Evolutionary conservation across 2,329 filamentous ascomycete species (phyloP).

Genomic region (Colletotrichum sojae): DNA sequence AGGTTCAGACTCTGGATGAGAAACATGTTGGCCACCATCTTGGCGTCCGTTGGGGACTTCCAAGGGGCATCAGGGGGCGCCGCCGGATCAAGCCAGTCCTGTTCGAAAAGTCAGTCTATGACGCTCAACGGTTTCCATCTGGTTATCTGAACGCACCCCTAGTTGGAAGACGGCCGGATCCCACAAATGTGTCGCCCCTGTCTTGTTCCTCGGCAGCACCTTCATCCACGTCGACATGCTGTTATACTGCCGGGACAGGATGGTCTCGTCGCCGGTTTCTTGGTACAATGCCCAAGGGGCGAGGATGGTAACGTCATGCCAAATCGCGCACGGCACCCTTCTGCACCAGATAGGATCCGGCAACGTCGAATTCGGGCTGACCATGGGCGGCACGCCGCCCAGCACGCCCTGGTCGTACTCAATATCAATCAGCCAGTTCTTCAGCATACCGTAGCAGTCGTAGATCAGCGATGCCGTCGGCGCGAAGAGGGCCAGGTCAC

Average conservation of each 20-base stretch:
- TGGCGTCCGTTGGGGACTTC: slow-evolving; percentile 46
- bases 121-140: accelerated
- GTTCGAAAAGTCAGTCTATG: background rate
- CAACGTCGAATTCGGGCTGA: slow-evolving; percentile 46
- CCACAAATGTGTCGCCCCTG: slow-evolving; percentile 22
- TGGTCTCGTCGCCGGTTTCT: slow-evolving; percentile 13
- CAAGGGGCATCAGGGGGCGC: slow-evolving; percentile 48
- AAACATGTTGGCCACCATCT: slow-evolving; percentile 50
- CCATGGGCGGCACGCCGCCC: slow-evolving; percentile 49
- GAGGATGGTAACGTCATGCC: slow-evolving; percentile 31
- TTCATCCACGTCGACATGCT: slow-evolving; percentile 22
- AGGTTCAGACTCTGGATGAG: slow-evolving; percentile 42
- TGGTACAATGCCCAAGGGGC: slow-evolving; percentile 32
- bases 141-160: background rate
- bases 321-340: slow-evolving; percentile 41
- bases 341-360: slow-evolving; percentile 26
- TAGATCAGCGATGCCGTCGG: slow-evolving; percentile 30
- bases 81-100: slow-evolving; percentile 51
- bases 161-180: slow-evolving; percentile 12
- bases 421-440: slow-evolving; percentile 35
- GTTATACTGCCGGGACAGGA: slow-evolving; percentile 25
- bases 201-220: slow-evolving; percentile 10
- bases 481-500: slow-evolving; percentile 32
- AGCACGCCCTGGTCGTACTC: slow-evolving; percentile 50
- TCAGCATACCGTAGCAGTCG: slow-evolving; percentile 21